Percentiles rank a stretch among this genome's conserved stretches.
Evolutionary conservation across 2,329 filamentous ascomycete genomes (phyloP).

Genomic region (Parastagonospora nodorum): DNA sequence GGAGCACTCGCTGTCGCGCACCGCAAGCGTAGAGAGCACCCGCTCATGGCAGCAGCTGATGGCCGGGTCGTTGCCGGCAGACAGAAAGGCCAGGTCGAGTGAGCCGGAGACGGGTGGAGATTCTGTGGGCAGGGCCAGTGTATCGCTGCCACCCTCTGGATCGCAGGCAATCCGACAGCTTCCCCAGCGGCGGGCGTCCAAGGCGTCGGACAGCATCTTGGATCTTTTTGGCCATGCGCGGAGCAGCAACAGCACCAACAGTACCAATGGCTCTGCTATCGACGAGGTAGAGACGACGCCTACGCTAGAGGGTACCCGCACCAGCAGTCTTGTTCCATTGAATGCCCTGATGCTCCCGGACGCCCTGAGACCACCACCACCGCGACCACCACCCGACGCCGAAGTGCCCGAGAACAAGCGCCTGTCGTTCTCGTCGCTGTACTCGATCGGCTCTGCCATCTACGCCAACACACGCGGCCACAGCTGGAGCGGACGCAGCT

Average conservation of each 20-base stretch:
- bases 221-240: slow-evolving; percentile 26
- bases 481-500: slow-evolving; percentile 56
- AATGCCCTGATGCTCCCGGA: slow-evolving; percentile 53
- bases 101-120: slow-evolving; percentile 64
- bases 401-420: slow-evolving; percentile 61
- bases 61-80: slow-evolving; percentile 41
- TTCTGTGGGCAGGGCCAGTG: slow-evolving; percentile 64
- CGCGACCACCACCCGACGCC: slow-evolving; percentile 53
- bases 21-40: slow-evolving; percentile 46
- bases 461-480: slow-evolving; percentile 57
- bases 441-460: slow-evolving; percentile 68
- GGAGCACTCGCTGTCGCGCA: slow-evolving; percentile 40
- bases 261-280: slow-evolving; percentile 49
- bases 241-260: slow-evolving; percentile 5
- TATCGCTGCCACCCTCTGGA: slow-evolving; percentile 66
- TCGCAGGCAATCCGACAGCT: slow-evolving; percentile 51
- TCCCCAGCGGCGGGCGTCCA: slow-evolving; percentile 48
- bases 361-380: slow-evolving; percentile 51
- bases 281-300: slow-evolving; percentile 56
- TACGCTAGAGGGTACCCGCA: slow-evolving; percentile 33
- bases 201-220: slow-evolving; percentile 48
- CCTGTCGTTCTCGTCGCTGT: slow-evolving; percentile 74
- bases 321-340: slow-evolving; percentile 16
- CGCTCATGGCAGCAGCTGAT: slow-evolving; percentile 53
- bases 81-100: slow-evolving; percentile 63